Conservation (phyloP, 805 yeast species). For the Martiniozyma abietophila region DNA sequence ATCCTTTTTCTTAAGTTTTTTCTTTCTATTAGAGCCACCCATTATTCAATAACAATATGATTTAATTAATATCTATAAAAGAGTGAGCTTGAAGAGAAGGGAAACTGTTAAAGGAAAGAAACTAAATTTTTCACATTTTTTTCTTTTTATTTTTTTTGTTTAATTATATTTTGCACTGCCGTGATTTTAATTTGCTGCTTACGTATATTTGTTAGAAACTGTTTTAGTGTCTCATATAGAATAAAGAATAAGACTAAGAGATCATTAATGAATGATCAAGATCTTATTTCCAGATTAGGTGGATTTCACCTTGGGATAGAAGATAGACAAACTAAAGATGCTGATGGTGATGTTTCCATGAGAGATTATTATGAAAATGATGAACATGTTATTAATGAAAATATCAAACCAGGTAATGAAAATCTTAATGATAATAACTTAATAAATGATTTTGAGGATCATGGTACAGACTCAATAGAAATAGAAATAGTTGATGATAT, state of each 20-base stretch:
- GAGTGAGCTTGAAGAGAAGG: too few species aligned
- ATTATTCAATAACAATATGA: slow-evolving; percentile 19
- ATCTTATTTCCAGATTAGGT: neutral
- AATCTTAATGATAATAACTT: neutral
- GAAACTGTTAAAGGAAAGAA: neutral
- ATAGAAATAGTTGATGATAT: too few species aligned
- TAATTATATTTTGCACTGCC: too few species aligned
- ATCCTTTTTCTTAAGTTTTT: slow-evolving; percentile 60
- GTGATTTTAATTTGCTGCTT: too few species aligned
- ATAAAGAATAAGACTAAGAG: too few species aligned
- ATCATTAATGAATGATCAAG: too few species aligned
- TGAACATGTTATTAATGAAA: slow-evolving; percentile 4
- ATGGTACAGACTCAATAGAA: neutral
- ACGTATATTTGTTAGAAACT: too few species aligned
- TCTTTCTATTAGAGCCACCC: slow-evolving; percentile 45
- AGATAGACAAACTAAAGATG: neutral
- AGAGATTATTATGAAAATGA: slow-evolving; percentile 1
- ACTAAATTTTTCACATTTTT: neutral
- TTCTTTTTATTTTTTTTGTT: too few species aligned
- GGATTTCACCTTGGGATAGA: neutral
- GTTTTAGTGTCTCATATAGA: too few species aligned
- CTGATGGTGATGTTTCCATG: slow-evolving; percentile 3
- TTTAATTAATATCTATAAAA: too few species aligned
- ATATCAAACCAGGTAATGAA: neutral
- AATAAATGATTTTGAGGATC: neutral